Percentiles rank a stretch among this genome's conserved stretches.
Evolutionary conservation across 352 stramenopile genomes (phyloP).

Genomic region (Pythium dissotocum): DNA sequence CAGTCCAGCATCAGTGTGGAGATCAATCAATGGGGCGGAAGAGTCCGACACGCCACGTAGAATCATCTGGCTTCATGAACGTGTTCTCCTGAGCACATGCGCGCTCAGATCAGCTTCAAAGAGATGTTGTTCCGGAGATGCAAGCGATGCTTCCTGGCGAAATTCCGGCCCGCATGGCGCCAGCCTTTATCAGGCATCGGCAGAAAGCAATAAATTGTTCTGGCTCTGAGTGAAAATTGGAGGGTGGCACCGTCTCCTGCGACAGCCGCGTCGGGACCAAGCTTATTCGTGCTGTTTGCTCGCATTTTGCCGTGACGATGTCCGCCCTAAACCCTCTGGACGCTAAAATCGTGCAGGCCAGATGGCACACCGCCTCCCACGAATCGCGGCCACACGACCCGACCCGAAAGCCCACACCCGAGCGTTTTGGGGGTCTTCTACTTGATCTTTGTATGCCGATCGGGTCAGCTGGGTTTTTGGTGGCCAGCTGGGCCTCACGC

Average conservation of each 20-base stretch:
- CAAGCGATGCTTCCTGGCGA: neutral
- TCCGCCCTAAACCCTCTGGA: constrained; percentile 15
- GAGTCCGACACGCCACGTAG: neutral
- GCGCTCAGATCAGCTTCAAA: neutral
- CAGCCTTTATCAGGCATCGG: neutral
- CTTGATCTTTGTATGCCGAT: constrained; percentile 28
- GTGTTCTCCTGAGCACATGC: constrained; percentile 1
- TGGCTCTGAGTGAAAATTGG: constrained; percentile 20
- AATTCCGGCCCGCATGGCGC: constrained; percentile 21
- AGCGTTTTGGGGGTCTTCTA: constrained; percentile 31
- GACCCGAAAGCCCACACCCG: neutral
- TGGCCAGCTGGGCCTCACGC: constrained; percentile 4
- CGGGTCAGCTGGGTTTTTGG: constrained; percentile 19
- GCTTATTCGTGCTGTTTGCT: constrained; percentile 11
- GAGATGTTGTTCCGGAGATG: constrained; percentile 5
- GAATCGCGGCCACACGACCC: neutral
- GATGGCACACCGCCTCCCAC: constrained; percentile 12
- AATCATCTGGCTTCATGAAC: constrained; percentile 1
- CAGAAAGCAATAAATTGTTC: constrained; percentile 10
- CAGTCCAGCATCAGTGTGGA: neutral
- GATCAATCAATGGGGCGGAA: neutral
- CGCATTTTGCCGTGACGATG: constrained; percentile 11
- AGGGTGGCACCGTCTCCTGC: neutral
- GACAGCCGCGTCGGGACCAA: neutral
- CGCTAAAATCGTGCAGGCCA: constrained; percentile 18